These are phyloP conservation scores for Podosphaera xanthii DNA, from an alignment of 2,329 filamentous ascomycete species.

Conservation along the genomic window DNA sequence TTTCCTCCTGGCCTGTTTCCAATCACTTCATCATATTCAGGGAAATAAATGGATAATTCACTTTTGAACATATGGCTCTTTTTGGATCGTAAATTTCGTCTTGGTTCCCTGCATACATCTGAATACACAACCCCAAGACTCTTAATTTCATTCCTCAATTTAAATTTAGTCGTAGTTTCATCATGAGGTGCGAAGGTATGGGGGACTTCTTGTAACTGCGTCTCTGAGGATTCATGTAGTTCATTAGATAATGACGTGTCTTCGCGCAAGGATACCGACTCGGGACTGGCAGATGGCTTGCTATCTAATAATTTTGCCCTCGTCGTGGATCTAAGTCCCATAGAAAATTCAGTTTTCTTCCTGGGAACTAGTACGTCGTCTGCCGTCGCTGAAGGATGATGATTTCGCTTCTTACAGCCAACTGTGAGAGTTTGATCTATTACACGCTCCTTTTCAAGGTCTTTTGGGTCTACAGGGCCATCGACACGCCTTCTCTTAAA, in stretches of 20 bases:
- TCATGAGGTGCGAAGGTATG: not conserved
- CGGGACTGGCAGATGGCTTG: not conserved
- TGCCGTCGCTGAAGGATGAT: not conserved
- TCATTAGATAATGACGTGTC: not conserved
- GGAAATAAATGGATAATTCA: constrained; percentile 74
- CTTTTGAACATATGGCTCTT: constrained; percentile 75
- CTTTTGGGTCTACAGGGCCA: not conserved
- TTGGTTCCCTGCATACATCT: constrained; percentile 26
- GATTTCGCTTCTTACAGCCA: not conserved
- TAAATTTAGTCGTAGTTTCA: not conserved
- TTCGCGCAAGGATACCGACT: not conserved
- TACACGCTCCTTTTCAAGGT: not conserved
- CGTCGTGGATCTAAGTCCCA: not conserved
- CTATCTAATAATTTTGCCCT: not conserved
- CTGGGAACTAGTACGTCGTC: not conserved
- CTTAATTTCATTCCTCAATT: not conserved
- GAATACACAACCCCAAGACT: not conserved
- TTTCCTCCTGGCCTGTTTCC: constrained; percentile 60
- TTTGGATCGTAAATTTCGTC: constrained; percentile 63
- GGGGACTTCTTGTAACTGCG: not conserved
- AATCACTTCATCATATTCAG: constrained; percentile 85
- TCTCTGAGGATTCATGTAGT: not conserved
- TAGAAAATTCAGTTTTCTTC: not conserved
- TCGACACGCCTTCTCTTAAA: not conserved
- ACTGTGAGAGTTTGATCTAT: not conserved